phyloP scores from a whole-genome alignment of 768 basidiomycete genomes.

The Ramaria sp. region DNA sequence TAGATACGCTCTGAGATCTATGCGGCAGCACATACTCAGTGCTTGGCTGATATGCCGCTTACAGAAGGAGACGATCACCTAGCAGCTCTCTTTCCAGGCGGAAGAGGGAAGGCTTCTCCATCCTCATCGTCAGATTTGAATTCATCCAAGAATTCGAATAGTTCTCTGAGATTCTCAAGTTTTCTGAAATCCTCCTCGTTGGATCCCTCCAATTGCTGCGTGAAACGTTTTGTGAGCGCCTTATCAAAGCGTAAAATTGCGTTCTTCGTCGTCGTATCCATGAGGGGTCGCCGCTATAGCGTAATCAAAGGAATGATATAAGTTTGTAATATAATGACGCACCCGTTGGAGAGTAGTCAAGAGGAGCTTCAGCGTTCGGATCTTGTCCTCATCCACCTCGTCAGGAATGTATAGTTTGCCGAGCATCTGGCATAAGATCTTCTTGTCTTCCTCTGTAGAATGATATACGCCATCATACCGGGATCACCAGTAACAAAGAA shows the following conservation, averaged over 20 bases:
- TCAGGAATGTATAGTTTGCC: slow-evolving; percentile 60
- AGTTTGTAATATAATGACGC: slow-evolving; percentile 13
- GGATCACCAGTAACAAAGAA: background rate
- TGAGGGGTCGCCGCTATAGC: slow-evolving; percentile 43
- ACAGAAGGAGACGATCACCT: slow-evolving; percentile 11
- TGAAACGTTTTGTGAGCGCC: slow-evolving; percentile 58
- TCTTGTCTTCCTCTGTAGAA: slow-evolving; percentile 48
- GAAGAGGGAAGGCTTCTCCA: slow-evolving; percentile 27
- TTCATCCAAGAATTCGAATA: slow-evolving; percentile 65
- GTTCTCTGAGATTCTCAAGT: slow-evolving; percentile 46
- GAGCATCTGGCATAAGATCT: slow-evolving; percentile 52
- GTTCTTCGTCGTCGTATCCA: slow-evolving; percentile 52
- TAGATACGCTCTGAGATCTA: slow-evolving; percentile 5
- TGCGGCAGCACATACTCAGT: background rate
- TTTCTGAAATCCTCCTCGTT: slow-evolving; percentile 62
- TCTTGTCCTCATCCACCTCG: slow-evolving; percentile 55
- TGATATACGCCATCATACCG: background rate
- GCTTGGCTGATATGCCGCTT: background rate
- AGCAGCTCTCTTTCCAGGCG: slow-evolving; percentile 10
- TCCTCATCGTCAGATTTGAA: slow-evolving; percentile 55
- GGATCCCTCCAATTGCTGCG: slow-evolving; percentile 58
- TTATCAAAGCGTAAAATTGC: slow-evolving; percentile 64
- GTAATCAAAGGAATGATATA: slow-evolving; percentile 19
- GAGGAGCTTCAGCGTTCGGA: slow-evolving; percentile 51
- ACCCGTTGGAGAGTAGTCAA: slow-evolving; percentile 51